A percentile compares a stretch with the other conserved stretches of the same genome.
phyloP scores from a whole-genome alignment of 345 rosid genomes.

The Aquilaria yunnanensis region DNA sequence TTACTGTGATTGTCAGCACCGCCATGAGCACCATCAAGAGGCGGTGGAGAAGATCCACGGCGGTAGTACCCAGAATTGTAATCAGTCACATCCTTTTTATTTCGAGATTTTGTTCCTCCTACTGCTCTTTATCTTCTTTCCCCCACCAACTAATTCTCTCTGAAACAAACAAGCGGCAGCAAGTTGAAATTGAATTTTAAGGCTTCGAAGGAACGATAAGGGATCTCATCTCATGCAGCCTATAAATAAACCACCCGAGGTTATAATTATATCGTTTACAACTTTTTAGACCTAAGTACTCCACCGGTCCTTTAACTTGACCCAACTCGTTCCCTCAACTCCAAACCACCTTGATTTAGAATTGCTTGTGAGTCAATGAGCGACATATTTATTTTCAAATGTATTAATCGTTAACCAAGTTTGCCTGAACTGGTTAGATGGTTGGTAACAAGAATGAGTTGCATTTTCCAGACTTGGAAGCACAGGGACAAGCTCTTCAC shows the following conservation, averaged over 20 bases:
- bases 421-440: slow-evolving; percentile 24
- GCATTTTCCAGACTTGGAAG: slow-evolving; percentile 71
- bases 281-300: too few relatives aligned
- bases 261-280: too few relatives aligned
- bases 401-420: neutral
- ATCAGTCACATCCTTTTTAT: slow-evolving; percentile 43
- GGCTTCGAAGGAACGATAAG: too few relatives aligned
- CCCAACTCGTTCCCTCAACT: too few relatives aligned
- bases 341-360: neutral
- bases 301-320: too few relatives aligned
- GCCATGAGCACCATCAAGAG: slow-evolving; percentile 33
- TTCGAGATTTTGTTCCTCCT: slow-evolving; percentile 4
- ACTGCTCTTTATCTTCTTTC: too few relatives aligned
- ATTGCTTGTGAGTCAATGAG: neutral
- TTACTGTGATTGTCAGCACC: slow-evolving; percentile 52
- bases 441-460: slow-evolving; percentile 49
- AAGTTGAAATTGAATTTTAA: too few relatives aligned
- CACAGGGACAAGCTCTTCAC: slow-evolving; percentile 63
- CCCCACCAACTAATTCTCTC: neutral
- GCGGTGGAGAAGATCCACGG: slow-evolving; percentile 41
- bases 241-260: too few relatives aligned
- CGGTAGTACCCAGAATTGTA: slow-evolving; percentile 48
- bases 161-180: too few relatives aligned
- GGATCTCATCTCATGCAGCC: too few relatives aligned
- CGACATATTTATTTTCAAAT: neutral